Evolutionary conservation across 1,284 basidiomycete species (phyloP), one percentile per base, ranked within the genome.

Genomic region (Marasmius oreades): DNA sequence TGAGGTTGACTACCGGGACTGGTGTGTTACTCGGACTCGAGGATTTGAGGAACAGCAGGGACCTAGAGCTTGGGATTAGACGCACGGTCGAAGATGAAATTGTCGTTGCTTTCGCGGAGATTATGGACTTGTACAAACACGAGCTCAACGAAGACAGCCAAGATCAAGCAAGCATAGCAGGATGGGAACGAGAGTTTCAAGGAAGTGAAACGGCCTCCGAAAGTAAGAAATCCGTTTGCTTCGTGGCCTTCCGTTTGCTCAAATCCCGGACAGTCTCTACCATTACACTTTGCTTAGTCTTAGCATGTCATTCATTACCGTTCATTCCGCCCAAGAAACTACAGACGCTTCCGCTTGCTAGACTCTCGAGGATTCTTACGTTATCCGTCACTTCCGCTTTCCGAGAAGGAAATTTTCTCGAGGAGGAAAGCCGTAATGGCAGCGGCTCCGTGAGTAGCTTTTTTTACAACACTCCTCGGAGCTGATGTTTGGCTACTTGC

Each of bases 161-260:
- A 7, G 39, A n/a, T 42, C 3, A 18, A 16, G n/a, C 26, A 63
- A 61, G 16, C 56, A 63, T 69, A 3, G 70, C 70, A 36, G 79
- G 77, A 33, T 90, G 88, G 88, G 82, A 84, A 64, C 77, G 72
- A 48, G 86, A 90, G 63, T 90, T 89, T 64, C 75, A 76, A 20
- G 70, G 16, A 31, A 12, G n/a, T 16, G 47, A 50, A 2, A 7
- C 16, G 11, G n/a, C 5, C 28, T 12, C 47, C n/a, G 47, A 33
- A 11, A 26, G 28, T 16, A 31, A 31, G 47, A 14, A 3, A 5
- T 46, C 16, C 3, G 12, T 28, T 20, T 50, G n/a, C 10, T 14
- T 12, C 23, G 20, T 22, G 6, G 16, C 8, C 2, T 5, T 7
- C 18, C 20, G 18, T 26, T 55, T 53, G 59, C n/a, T 36, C 26